Conservation (phyloP, 768 basidiomycete species). For the Amanita subjunquillea region DNA sequence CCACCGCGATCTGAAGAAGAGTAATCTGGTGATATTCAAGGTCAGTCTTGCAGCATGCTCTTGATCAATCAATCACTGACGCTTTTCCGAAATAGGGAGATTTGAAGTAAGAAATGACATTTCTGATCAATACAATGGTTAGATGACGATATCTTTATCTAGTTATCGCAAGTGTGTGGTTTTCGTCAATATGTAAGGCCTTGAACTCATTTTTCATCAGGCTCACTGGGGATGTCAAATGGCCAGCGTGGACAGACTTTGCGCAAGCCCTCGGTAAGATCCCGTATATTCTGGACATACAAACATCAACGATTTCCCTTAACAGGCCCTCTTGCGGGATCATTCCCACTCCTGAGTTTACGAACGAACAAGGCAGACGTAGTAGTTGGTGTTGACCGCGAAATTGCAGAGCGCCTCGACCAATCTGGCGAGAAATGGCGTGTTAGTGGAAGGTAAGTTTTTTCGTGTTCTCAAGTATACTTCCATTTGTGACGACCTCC, state of each 20-base stretch:
- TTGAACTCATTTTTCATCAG: constrained; percentile 27
- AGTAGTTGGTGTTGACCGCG: constrained; percentile 68
- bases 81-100: constrained; percentile 47
- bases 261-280: constrained; percentile 56
- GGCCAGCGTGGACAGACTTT: constrained; percentile 79
- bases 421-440: constrained; percentile 62
- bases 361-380: constrained; percentile 96
- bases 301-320: constrained; percentile 5
- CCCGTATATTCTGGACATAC: constrained; percentile 5
- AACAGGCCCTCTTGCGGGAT: constrained; percentile 65
- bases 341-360: constrained; percentile 75
- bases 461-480: background rate
- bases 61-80: background rate
- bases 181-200: background rate
- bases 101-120: constrained; percentile 57
- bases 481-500: background rate
- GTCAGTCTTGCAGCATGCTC: constrained; percentile 20
- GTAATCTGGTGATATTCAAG: constrained; percentile 80
- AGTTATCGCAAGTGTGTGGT: constrained; percentile 75
- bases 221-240: constrained; percentile 79
- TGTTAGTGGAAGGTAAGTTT: constrained; percentile 63
- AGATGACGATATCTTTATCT: background rate
- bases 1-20: constrained; percentile 37
- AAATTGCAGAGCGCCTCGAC: constrained; percentile 61
- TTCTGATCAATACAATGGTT: background rate